Base-by-base conservation (phyloP, 2,329 filamentous ascomycete species). In the Periconia sp. region DNA sequence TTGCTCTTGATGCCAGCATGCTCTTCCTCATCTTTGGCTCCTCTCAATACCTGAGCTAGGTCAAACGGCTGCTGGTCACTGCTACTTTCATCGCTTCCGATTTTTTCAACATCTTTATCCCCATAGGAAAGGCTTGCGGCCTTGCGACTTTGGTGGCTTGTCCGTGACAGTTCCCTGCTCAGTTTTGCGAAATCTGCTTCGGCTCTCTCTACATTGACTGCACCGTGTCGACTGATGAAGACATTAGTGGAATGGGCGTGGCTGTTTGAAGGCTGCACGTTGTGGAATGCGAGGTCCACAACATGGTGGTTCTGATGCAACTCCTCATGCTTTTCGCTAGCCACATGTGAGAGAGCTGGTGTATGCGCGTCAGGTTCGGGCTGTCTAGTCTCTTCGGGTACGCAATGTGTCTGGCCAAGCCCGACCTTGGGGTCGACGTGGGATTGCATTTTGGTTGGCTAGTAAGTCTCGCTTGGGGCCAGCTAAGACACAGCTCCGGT, bases 1-100 rank as follows among this genome's bases (percentile, higher is more conserved):
- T 95, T 95, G 4, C 84, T 78, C 47, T 84, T 85, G 69, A 95
- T 95, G 1, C 90, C 90, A 5, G 88, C 87, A 49, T 87, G 83
- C 48, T 81, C 79, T 61, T 90, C 87, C 7, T 89, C 86, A 32
- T 79, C 81, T 43, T 87, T 78, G 41, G 84, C 84, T 3, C 89
- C 88, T 31, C 88, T 82, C 48, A 95, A 73, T 3, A 86, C 84
- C 7, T 77, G 71, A 66, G 95, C 88, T 25, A 96, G 76, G 63
- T 95, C 86, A 68, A 94, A 95, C n/a, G n/a, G n/a, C n/a, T n/a
- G n/a, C 8, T 78, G 74, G 73, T 63, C 73, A 55, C 60, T 63
- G 3, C 51, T 72, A 22, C 50, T 65, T 18, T 69, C 69, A 1
- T 66, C 64, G 10, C 52, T 56, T 5, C 46, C 65, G 2, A 69